Evolutionary conservation across 768 basidiomycete genomes (phyloP).

Genomic region (Lactarius pseudohatsudake): DNA sequence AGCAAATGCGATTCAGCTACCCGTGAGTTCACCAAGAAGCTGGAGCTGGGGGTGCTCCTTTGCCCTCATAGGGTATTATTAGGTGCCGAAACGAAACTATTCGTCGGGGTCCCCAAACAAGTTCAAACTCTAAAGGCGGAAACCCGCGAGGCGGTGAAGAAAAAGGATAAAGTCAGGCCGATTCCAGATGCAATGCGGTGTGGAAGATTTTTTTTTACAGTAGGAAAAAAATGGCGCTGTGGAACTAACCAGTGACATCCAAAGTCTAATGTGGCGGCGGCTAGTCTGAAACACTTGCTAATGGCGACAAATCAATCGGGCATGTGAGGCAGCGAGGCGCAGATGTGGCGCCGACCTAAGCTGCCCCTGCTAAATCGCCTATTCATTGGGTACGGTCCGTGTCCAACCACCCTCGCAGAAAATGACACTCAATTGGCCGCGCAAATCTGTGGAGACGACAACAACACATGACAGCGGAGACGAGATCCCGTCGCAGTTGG

Average conservation of each 20-base stretch:
- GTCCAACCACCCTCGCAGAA: neutral
- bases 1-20: neutral
- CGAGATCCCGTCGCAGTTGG: neutral
- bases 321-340: neutral
- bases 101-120: neutral
- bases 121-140: neutral
- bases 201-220: neutral
- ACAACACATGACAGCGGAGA: neutral
- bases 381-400: neutral
- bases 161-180: neutral
- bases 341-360: neutral
- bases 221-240: too few relatives aligned
- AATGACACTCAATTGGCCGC: neutral
- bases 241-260: conserved; percentile 1
- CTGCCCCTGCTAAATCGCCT: neutral
- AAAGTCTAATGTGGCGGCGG: neutral
- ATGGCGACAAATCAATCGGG: neutral
- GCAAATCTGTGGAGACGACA: neutral
- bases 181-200: too few relatives aligned
- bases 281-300: conserved; percentile 8
- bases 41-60: neutral
- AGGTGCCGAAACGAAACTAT: neutral
- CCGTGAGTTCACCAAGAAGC: neutral
- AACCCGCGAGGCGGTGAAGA: neutral
- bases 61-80: neutral